phyloP scores from a whole-genome alignment of 2,329 filamentous ascomycete species.

The Curvularia hawaiiensis region DNA sequence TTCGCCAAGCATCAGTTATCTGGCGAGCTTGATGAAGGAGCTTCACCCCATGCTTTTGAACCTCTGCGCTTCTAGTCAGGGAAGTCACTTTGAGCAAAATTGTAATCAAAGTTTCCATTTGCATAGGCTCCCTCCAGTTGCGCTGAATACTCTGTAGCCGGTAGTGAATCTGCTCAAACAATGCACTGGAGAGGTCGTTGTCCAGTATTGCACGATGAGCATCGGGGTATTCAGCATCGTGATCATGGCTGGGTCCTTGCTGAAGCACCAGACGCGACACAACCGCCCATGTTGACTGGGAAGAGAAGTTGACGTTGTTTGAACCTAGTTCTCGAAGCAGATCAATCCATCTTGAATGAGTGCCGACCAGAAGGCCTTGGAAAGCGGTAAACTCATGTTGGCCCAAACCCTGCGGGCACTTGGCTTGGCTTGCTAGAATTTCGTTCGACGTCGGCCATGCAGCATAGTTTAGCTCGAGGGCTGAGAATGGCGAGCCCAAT shows the following conservation, averaged over 20 bases:
- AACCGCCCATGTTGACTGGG: slow-evolving; percentile 55
- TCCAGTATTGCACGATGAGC: slow-evolving; percentile 59
- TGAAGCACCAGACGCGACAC: slow-evolving; percentile 61
- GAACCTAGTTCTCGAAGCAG: slow-evolving; percentile 58
- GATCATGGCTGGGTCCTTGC: slow-evolving; percentile 55
- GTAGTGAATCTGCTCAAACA: slow-evolving; percentile 56
- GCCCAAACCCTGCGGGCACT: slow-evolving; percentile 55
- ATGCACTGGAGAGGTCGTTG: slow-evolving; percentile 53
- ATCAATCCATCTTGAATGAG: slow-evolving; percentile 54
- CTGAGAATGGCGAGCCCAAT: slow-evolving; percentile 37
- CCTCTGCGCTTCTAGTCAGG: slow-evolving; percentile 29
- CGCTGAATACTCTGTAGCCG: slow-evolving; percentile 54
- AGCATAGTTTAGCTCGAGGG: slow-evolving; percentile 8
- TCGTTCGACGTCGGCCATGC: slow-evolving; percentile 59
- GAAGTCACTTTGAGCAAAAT: slow-evolving; percentile 52
- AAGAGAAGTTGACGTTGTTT: slow-evolving; percentile 65
- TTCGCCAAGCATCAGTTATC: slow-evolving; percentile 58
- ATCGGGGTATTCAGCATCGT: slow-evolving; percentile 40
- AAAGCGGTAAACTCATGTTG: slow-evolving; percentile 61
- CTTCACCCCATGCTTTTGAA: slow-evolving; percentile 4
- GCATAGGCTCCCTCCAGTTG: slow-evolving; percentile 64
- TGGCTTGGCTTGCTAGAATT: slow-evolving; percentile 56
- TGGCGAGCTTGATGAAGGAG: slow-evolving; percentile 52
- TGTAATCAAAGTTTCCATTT: slow-evolving; percentile 64
- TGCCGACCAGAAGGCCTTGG: slow-evolving; percentile 55